Base-by-base conservation (phyloP, 371 early-diverging fungal genomes). In the Mortierella sp. region DNA sequence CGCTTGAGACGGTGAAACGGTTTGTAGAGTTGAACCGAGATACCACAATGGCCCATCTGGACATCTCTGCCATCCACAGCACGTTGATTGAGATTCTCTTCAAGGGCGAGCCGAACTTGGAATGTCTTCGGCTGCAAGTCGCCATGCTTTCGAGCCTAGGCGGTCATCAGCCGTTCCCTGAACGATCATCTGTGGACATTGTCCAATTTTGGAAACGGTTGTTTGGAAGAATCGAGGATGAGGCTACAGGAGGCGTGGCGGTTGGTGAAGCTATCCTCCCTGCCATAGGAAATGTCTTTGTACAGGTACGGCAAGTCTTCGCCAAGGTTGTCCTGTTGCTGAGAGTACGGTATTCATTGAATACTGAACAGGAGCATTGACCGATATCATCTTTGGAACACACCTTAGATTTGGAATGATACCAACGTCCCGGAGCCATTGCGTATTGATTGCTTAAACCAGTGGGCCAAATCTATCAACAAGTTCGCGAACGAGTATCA, bases 111-210 rank as follows among this genome's bases (percentile, higher is more conserved):
- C 68, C 79, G 12, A 82, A 85, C 41, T 59, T 84, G 50, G 81
- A 88, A 26, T 88, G 88, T 53, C 83, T 83, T 38, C 82, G 83
- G 12, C 41, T 80, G n/a, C 82, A 84, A 47, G 82, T 83, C 10
- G 63, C 78, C 8, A 68, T 87, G 41, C 53, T 86, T 12, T 72
- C 84, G 58, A 62, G 58, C 1, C 48, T 72, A 31, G 64, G 68
- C 13, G 64, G 50, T 1, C 50, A 54, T 18, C 60, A 28, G 26
- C 84, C 84, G n/a, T 86, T 83, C 55, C 80, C 82, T 16, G 56
- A 48, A 1, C 49, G 59, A 3, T 51, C 58, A 0, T 41, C 58
- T 0, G 61, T 84, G 18, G 57, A 72, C 19, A 80, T 80, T 45
- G 72, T 70, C 16, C 74, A 80, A 49, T 73, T 80, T 31, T 80